These are phyloP conservation scores for Sapria himalayana DNA, from an alignment of 345 rosid genomes.

Conservation along the genomic window DNA sequence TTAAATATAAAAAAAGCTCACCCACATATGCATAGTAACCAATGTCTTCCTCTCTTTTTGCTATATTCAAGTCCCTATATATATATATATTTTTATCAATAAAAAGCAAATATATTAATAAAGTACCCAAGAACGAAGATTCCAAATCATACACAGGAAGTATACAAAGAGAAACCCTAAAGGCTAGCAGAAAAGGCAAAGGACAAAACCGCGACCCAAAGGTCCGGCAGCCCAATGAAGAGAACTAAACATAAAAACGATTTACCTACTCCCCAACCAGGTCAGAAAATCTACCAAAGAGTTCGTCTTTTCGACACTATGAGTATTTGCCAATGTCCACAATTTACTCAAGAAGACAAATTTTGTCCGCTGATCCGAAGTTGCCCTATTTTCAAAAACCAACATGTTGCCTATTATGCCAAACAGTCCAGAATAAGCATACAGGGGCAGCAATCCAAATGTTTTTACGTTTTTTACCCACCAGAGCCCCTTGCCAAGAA, in stretches of 20 bases:
- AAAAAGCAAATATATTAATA: background rate
- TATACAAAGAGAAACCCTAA: background rate
- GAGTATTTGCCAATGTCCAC: too few species aligned
- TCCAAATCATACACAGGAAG: conserved; percentile 1
- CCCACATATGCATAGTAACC: conserved; percentile 58
- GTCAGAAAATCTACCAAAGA: background rate
- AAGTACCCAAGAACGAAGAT: background rate
- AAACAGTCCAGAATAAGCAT: too few species aligned
- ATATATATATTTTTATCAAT: background rate
- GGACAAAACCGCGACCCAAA: background rate
- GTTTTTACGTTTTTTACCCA: too few species aligned
- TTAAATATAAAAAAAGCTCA: conserved; percentile 8
- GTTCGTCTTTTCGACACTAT: too few species aligned
- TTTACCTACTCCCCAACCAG: conserved; percentile 8
- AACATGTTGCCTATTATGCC: too few species aligned
- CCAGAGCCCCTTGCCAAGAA: too few species aligned
- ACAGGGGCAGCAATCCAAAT: too few species aligned
- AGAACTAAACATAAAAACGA: background rate
- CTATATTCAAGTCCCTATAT: conserved; percentile 30
- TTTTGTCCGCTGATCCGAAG: too few species aligned
- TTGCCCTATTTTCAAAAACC: too few species aligned
- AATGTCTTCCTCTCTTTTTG: conserved; percentile 49
- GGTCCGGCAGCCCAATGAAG: background rate
- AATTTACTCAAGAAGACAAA: too few species aligned
- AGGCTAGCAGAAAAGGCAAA: background rate